Evolutionary conservation across 1,284 basidiomycete genomes (phyloP).

Genomic region (Apiotrichum veenhuisii): DNA sequence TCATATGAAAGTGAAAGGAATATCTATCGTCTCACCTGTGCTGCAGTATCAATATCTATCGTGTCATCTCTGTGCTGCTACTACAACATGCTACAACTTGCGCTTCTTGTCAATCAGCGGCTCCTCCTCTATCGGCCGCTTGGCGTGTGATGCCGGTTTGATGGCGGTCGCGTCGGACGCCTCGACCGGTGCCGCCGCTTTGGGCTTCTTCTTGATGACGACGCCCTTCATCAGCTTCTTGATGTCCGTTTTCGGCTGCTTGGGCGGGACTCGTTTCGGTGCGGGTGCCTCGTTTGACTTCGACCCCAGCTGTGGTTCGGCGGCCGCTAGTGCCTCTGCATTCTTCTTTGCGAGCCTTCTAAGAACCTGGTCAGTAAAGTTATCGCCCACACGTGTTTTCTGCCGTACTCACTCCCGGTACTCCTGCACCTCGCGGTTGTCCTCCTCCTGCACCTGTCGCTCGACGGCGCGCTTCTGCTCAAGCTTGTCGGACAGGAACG

Average conservation of each 20-base stretch:
- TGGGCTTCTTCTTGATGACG: constrained; percentile 48
- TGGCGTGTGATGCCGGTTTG: background rate
- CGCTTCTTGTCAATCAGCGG: constrained; percentile 18
- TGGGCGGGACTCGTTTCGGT: constrained; percentile 24
- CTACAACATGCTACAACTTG: constrained; percentile 16
- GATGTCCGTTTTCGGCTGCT: constrained; percentile 43
- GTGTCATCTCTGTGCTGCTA: background rate
- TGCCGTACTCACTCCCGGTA: constrained; percentile 14
- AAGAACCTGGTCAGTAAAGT: background rate
- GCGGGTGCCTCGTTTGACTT: constrained; percentile 6
- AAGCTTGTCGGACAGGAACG: constrained; percentile 77
- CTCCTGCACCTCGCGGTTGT: constrained; percentile 5
- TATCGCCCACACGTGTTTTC: background rate
- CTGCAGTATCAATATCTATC: background rate
- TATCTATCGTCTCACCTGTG: background rate
- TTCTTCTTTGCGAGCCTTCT: constrained; percentile 33
- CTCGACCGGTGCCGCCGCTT: background rate
- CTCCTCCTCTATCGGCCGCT: background rate
- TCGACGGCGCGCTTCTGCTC: constrained; percentile 73
- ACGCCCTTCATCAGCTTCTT: constrained; percentile 49
- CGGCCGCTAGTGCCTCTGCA: constrained; percentile 16
- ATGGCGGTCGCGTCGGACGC: background rate
- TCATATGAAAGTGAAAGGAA: background rate
- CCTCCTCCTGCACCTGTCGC: constrained; percentile 55
- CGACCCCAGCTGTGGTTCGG: constrained; percentile 12